Percentiles rank a stretch among this genome's conserved stretches.
These are phyloP conservation scores for Alloascoidea hylecoeti DNA, from an alignment of 805 yeast species.

Conservation along the genomic window DNA sequence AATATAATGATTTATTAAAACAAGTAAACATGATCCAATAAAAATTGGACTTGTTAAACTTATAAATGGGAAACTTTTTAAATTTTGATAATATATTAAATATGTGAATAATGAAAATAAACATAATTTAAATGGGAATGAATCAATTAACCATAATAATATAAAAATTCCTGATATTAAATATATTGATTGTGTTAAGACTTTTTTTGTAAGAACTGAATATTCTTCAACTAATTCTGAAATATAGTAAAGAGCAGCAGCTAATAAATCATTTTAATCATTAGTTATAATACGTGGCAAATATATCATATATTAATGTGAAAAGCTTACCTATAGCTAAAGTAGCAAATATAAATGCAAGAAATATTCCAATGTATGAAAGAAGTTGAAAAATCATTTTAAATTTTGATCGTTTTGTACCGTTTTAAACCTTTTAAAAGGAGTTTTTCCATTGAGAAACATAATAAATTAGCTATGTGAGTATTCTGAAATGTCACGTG, in stretches of 20 bases:
- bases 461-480: too few relatives aligned
- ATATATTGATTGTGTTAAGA: slow-evolving; percentile 50
- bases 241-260: slow-evolving; percentile 74
- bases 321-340: slow-evolving; percentile 23
- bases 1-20: slow-evolving; percentile 65
- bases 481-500: too few relatives aligned
- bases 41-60: slow-evolving; percentile 60
- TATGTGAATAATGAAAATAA: slow-evolving; percentile 60
- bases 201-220: slow-evolving; percentile 66
- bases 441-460: too few relatives aligned
- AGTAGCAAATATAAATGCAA: slow-evolving; percentile 49
- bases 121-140: slow-evolving; percentile 60
- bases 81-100: slow-evolving; percentile 60
- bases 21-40: slow-evolving; percentile 55
- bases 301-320: background rate
- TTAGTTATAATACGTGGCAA: slow-evolving; percentile 27
- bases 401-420: background rate
- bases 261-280: too few relatives aligned
- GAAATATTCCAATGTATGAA: slow-evolving; percentile 42
- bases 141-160: slow-evolving; percentile 56
- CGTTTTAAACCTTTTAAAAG: too few relatives aligned
- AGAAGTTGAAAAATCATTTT: slow-evolving; percentile 44
- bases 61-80: slow-evolving; percentile 75
- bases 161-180: slow-evolving; percentile 38
- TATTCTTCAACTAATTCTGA: slow-evolving; percentile 93